Conservation (phyloP, 345 rosid species). For the Draba incana region DNA sequence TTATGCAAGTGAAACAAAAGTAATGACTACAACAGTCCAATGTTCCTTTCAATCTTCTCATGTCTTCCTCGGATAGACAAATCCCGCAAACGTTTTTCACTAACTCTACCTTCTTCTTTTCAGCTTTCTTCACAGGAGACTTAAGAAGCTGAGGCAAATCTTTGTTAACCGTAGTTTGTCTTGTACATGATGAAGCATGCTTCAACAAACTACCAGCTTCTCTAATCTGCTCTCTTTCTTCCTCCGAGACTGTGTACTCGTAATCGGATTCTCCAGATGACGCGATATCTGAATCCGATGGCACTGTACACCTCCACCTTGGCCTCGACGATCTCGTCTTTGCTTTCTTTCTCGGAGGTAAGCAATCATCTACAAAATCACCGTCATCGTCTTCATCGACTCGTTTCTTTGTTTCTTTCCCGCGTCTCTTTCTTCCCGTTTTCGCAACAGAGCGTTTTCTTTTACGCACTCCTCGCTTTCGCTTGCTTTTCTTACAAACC, state of each 20-base stretch:
- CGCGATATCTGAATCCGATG: constrained; percentile 77
- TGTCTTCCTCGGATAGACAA: constrained; percentile 92
- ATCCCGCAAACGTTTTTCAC: constrained; percentile 80
- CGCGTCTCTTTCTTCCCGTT: constrained; percentile 49
- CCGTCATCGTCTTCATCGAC: constrained; percentile 40
- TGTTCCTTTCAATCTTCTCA: constrained; percentile 79
- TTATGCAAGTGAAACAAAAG: constrained; percentile 95
- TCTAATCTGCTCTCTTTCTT: constrained; percentile 89
- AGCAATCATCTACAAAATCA: constrained; percentile 52
- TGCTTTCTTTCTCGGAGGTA: constrained; percentile 50
- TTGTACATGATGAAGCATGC: constrained; percentile 49
- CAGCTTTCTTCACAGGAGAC: constrained; percentile 58
- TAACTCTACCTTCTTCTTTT: constrained; percentile 84
- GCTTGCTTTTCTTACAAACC: constrained; percentile 42
- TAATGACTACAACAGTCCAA: constrained; percentile 89
- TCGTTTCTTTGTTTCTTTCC: constrained; percentile 54
- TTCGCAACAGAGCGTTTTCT: constrained; percentile 46
- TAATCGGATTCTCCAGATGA: constrained; percentile 66
- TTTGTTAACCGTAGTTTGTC: constrained; percentile 47
- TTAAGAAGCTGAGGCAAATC: constrained; percentile 50
- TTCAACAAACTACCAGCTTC: constrained; percentile 65
- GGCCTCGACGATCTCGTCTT: constrained; percentile 44
- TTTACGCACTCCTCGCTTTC: constrained; percentile 44
- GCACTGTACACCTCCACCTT: constrained; percentile 51
- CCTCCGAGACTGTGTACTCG: constrained; percentile 90